Evolutionary conservation across 768 basidiomycete genomes (phyloP).

Genomic region (Xerocomellus amylosporus): DNA sequence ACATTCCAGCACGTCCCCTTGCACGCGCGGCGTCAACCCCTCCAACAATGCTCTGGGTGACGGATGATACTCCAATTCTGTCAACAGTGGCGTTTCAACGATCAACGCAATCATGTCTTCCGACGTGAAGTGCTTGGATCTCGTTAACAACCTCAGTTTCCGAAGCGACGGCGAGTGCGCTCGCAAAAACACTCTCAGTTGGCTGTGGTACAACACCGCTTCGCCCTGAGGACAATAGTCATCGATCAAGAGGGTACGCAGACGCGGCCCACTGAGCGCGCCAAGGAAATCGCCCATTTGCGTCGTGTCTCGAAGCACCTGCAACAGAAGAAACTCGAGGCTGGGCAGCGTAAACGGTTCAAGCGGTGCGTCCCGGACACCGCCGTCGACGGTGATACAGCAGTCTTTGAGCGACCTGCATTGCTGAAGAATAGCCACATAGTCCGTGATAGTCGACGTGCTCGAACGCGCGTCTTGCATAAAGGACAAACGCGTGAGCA

Average conservation of each 20-base stretch:
- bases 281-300: conserved; percentile 19
- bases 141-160: conserved; percentile 14
- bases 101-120: conserved; percentile 15
- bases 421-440: conserved; percentile 17
- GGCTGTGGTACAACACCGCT: conserved; percentile 8
- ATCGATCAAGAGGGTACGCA: conserved; percentile 15
- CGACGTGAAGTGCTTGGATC: conserved; percentile 18
- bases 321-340: conserved; percentile 19
- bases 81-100: too few species aligned
- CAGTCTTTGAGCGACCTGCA: conserved; percentile 25
- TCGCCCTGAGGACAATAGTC: conserved; percentile 18
- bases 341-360: conserved; percentile 12
- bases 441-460: conserved; percentile 19
- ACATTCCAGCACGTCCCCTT: conserved; percentile 11
- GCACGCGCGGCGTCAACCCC: conserved; percentile 21
- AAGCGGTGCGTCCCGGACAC: conserved; percentile 4
- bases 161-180: conserved; percentile 11
- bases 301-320: conserved; percentile 18
- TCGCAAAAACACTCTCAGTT: conserved; percentile 17
- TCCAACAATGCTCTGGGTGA: conserved; percentile 7
- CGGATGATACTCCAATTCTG: too few species aligned
- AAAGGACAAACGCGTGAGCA: conserved; percentile 21
- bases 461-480: conserved; percentile 26
- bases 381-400: conserved; percentile 13
- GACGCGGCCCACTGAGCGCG: conserved; percentile 15